Conservation (phyloP, 495 filamentous ascomycete genomes). For the Aspergillus bertholletiae region DNA sequence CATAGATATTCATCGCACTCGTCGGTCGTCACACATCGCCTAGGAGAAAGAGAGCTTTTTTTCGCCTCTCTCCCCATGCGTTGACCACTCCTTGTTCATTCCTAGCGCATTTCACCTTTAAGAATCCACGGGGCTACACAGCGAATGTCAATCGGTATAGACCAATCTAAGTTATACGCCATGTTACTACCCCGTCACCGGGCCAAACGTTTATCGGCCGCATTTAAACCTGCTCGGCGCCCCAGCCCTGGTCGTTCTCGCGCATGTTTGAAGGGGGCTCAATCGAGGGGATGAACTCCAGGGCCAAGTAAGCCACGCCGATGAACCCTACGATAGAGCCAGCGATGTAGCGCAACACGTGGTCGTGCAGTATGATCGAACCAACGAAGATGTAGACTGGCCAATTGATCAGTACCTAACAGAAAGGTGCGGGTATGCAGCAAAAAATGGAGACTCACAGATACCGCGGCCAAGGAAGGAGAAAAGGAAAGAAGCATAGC, state of each 20-base stretch:
- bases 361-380: slow-evolving; percentile 68
- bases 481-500: slow-evolving; percentile 97
- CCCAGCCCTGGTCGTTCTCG: slow-evolving; percentile 85
- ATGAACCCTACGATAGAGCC: slow-evolving; percentile 70
- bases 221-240: slow-evolving; percentile 78
- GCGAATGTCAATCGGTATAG: neutral
- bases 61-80: slow-evolving; percentile 4
- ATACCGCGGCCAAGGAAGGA: slow-evolving; percentile 92
- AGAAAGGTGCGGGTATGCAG: neutral
- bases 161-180: neutral
- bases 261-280: slow-evolving; percentile 99
- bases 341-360: slow-evolving; percentile 55
- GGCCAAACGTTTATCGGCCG: neutral
- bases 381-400: slow-evolving; percentile 96
- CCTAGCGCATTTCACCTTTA: neutral
- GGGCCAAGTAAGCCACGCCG: slow-evolving; percentile 72
- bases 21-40: slow-evolving; percentile 18
- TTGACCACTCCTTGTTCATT: neutral
- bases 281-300: slow-evolving; percentile 94
- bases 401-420: slow-evolving; percentile 17
- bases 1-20: slow-evolving; percentile 20
- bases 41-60: slow-evolving; percentile 4
- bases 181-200: neutral
- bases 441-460: slow-evolving; percentile 58
- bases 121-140: neutral